Evolutionary conservation across 2,329 filamentous ascomycete genomes (phyloP).

Genomic region (Penicillium crustosum): DNA sequence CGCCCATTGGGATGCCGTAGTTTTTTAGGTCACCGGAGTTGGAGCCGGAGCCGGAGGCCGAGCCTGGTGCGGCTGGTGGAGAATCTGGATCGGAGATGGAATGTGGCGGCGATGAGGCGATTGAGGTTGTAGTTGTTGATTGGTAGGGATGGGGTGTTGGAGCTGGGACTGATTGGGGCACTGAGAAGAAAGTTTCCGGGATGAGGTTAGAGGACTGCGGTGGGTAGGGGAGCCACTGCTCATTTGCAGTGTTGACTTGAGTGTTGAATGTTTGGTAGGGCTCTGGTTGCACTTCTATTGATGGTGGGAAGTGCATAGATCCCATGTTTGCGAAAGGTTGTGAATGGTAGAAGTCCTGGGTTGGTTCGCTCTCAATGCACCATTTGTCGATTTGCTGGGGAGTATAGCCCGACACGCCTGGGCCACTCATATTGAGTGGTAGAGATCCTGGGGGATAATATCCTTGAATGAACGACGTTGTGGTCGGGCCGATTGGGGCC

Average conservation of each 20-base stretch:
- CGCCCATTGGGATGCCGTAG: slow-evolving; percentile 33
- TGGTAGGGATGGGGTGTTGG: background rate
- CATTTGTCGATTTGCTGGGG: slow-evolving; percentile 23
- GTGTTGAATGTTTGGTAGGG: slow-evolving; percentile 11
- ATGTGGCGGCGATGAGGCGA: slow-evolving; percentile 16
- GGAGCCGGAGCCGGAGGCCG: slow-evolving; percentile 10
- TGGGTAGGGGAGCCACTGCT: slow-evolving; percentile 16
- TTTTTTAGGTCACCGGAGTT: slow-evolving; percentile 30
- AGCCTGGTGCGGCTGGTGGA: slow-evolving; percentile 8
- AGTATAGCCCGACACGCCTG: slow-evolving; percentile 13
- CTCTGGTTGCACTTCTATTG: slow-evolving; percentile 4
- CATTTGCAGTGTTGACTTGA: slow-evolving; percentile 1
- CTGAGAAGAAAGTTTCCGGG: slow-evolving; percentile 17
- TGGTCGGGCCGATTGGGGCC: background rate
- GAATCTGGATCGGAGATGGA: slow-evolving; percentile 16
- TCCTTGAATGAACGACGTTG: slow-evolving; percentile 17
- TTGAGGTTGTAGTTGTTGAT: slow-evolving; percentile 8
- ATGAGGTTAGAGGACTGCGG: background rate
- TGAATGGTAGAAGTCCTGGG: slow-evolving; percentile 9
- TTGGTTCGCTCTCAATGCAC: slow-evolving; percentile 22
- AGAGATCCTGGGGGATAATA: slow-evolving; percentile 13
- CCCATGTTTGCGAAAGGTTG: slow-evolving; percentile 6
- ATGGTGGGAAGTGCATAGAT: slow-evolving; percentile 9
- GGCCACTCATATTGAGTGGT: background rate
- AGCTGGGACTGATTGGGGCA: background rate